Evolutionary conservation across 2,329 filamentous ascomycete genomes (phyloP).

Genomic region (Sclerotinia sclerotiorum): DNA sequence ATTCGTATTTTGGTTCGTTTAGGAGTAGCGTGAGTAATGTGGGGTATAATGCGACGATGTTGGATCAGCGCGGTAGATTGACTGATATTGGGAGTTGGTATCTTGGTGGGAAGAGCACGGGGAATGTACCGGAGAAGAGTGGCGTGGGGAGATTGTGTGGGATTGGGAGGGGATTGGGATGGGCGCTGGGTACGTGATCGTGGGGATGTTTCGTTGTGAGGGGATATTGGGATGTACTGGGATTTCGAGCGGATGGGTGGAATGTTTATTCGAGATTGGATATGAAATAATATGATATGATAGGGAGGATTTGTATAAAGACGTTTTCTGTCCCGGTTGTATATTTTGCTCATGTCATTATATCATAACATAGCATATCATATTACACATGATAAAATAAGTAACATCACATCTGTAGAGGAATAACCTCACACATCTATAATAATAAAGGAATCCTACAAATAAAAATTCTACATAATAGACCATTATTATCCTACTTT

Average conservation of each 20-base stretch:
- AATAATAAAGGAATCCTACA: no score
- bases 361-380: no score
- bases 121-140: constrained; percentile 35
- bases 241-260: not conserved
- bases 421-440: no score
- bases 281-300: no score
- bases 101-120: constrained; percentile 56
- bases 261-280: not conserved
- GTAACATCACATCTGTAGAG: no score
- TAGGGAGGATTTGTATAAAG: not conserved
- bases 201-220: not conserved
- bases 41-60: constrained; percentile 69
- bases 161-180: not conserved
- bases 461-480: no score
- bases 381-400: no score
- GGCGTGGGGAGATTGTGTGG: not conserved
- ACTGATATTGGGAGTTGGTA: constrained; percentile 80
- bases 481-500: no score
- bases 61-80: constrained; percentile 65
- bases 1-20: constrained; percentile 59
- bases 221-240: not conserved
- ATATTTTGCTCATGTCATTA: not conserved
- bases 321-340: not conserved
- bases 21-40: constrained; percentile 69
- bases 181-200: not conserved